Conservation (phyloP, 2,329 filamentous ascomycete genomes). For the Aschersonia sp. region DNA sequence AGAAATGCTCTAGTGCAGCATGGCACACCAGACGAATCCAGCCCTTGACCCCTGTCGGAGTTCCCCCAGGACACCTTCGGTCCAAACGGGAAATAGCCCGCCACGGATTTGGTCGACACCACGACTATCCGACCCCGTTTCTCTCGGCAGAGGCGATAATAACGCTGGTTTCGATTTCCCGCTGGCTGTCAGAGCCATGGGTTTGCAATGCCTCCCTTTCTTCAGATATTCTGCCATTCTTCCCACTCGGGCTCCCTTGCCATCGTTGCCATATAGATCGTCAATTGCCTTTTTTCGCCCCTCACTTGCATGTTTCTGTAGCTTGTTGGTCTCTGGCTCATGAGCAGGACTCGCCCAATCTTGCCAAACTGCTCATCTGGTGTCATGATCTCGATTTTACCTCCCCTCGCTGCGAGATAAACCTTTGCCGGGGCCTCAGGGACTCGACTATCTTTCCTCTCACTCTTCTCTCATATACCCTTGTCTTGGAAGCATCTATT, state of each 20-base stretch:
- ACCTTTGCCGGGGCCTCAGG: too few species aligned
- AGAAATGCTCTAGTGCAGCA: not conserved
- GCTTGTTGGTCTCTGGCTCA: not conserved
- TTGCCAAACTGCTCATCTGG: not conserved
- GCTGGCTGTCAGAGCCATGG: not conserved
- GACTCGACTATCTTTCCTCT: too few species aligned
- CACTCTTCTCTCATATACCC: too few species aligned
- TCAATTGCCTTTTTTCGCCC: too few species aligned
- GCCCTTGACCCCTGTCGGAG: not conserved
- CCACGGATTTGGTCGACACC: not conserved
- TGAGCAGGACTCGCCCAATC: not conserved
- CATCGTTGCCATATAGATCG: too few species aligned
- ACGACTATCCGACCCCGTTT: not conserved
- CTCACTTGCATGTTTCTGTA: not conserved
- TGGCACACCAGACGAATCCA: not conserved
- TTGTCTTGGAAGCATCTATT: too few species aligned
- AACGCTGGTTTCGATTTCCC: not conserved
- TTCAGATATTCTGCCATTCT: not conserved
- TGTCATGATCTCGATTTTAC: not conserved
- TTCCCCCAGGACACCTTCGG: not conserved
- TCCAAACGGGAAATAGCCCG: not conserved
- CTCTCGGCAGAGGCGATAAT: not conserved
- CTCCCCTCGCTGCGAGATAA: not conserved
- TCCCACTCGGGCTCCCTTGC: too few species aligned
- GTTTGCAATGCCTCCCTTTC: not conserved